Evolutionary conservation across 192 early-diverging fungal genomes (phyloP), one percentile per base, ranked within the genome.

Genomic region (Backusella westeae): DNA sequence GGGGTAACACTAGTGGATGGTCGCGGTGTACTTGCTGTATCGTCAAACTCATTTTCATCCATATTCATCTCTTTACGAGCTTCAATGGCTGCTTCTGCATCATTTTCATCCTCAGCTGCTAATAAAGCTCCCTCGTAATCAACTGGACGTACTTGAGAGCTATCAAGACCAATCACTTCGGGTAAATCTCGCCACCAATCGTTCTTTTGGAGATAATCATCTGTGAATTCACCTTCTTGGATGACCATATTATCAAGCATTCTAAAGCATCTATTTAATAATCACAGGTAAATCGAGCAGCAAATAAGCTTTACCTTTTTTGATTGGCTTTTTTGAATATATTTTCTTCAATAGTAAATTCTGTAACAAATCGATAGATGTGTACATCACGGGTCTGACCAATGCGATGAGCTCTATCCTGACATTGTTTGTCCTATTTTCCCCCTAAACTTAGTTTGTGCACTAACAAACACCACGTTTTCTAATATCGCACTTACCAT

Each of bases 191-290:
- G 80, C 72, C 88, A 84, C 91, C 91, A 92, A 68, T 91, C 86
- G 78, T 88, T 85, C 63, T 85, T 86, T 67, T 88, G 79, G 44
- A 91, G 85, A 38, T 85, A 92, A 36, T 88, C 90, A 19, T 89
- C 90, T 4, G 90, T 93, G 77, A 96, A 95, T 10, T 85, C 88
- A 36, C 92, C 93, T 69, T 93, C 90, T 76, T 91, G 91, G 56
- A 96, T 94, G 9, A 96, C 90, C 6, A 95, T 81, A 67, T 94
- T 87, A 80, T 94, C 93, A 3, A 96, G 84, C 85, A 90, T 86
- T 41, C 91, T 83, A 72, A 42, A 34, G 44, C 15, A 23, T 0
- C 12, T 2, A 59, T 23, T 59, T 3, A 9, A 8, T n/a, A 26
- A 67, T 52, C 14, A 34, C 2, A n/a, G 23, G 23, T 38, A 36